Base-by-base conservation (phyloP, 345 rosid genomes). In the Aquilaria malaccensis region DNA sequence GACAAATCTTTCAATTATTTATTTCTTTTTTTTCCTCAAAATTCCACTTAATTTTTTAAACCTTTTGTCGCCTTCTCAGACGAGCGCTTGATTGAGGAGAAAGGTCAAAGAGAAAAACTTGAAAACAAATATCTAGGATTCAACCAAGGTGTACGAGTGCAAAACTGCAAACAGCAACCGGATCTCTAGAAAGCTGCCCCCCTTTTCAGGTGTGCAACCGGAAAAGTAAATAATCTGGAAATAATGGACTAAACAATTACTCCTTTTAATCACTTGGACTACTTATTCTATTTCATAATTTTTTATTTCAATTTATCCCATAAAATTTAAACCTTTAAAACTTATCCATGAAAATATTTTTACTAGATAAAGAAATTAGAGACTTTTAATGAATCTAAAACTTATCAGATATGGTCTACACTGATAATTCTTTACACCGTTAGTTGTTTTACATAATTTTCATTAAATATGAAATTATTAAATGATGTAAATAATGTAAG, bases 1-100 rank as follows among this genome's bases (percentile, higher is more conserved):
- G 30, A 10, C 60, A 56, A 67, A 63, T 45, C 64, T 59, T 62
- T 62, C 13, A 30, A 32, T 58, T 30, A 13, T 50, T 37, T n/a
- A 33, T 7, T 33, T 30, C 14, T 7, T 9, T 7, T 33, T 32
- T 53, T 30, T 41, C 37, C 14, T 11, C 11, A 48, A 47, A 48
- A 49, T 33, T 33, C 22, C 22, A 47, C 30, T 31, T 10, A 2
- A n/a, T 6, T 10, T 46, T 7, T 13, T 56, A 9, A 41, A 56
- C 59, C 33, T 33, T 33, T 33, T 33, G 30, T 10, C 48, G 31
- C 6, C 58, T 15, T 60, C 13, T 13, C 9, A 50, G 29, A 3
- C 13, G 4, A 22, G 33, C 11, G 54, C 9, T 45, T 12, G 33
- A 31, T 37, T 37, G 43, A 56, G 37, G n/a, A 29, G 33, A 13